Evolutionary conservation across 331 rosid species (phyloP).

Genomic region (Telfairia occidentalis): DNA sequence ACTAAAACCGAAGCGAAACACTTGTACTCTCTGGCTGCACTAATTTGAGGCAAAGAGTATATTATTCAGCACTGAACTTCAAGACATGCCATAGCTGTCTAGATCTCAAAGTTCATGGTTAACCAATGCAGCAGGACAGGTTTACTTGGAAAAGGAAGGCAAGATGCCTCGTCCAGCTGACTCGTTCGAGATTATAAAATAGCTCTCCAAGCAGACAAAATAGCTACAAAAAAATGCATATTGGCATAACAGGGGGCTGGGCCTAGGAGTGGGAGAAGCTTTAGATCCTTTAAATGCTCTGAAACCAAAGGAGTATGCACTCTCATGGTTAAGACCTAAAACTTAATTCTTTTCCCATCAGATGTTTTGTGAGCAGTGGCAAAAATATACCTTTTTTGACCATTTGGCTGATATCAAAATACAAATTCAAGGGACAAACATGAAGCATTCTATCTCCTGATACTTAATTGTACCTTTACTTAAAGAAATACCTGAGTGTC

Average conservation of each 20-base stretch:
- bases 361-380: neutral
- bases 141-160: neutral
- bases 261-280: neutral
- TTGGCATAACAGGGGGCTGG: neutral
- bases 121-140: neutral
- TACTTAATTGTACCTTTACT: neutral
- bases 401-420: neutral
- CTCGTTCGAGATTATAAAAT: neutral
- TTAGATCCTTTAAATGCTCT: neutral
- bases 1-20: neutral
- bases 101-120: neutral
- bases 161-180: neutral
- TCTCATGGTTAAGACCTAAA: neutral
- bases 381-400: neutral
- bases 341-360: neutral
- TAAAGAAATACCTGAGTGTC: constrained; percentile 65
- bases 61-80: neutral
- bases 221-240: neutral
- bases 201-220: neutral
- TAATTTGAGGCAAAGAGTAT: neutral
- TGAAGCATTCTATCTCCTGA: neutral
- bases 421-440: neutral
- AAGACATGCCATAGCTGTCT: neutral
- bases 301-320: neutral
- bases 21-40: neutral